Percentiles rank a stretch among this genome's conserved stretches.
phyloP scores from a whole-genome alignment of 352 stramenopile genomes.

The Pythium dissotocum region DNA sequence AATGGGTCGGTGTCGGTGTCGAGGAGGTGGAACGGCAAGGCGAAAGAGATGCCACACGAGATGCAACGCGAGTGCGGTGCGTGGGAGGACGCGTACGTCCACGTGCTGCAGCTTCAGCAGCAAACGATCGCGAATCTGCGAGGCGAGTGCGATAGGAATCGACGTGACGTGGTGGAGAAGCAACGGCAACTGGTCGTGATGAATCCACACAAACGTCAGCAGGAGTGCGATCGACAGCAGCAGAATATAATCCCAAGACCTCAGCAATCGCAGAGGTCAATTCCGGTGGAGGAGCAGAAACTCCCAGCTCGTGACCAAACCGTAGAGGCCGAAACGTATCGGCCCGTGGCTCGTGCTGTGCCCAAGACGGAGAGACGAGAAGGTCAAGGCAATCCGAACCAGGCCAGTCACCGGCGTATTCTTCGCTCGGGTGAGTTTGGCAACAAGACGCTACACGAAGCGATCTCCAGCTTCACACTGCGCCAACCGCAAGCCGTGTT shows the following conservation, averaged over 20 bases:
- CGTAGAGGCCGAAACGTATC: neutral
- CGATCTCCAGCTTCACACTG: slow-evolving; percentile 52
- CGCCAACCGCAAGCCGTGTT: slow-evolving; percentile 24
- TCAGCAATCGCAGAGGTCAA: neutral
- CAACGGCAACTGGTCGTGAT: slow-evolving; percentile 58
- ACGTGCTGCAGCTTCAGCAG: slow-evolving; percentile 75
- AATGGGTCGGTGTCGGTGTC: slow-evolving; percentile 16
- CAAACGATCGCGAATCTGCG: slow-evolving; percentile 67
- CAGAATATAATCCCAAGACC: neutral
- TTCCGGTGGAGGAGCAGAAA: neutral
- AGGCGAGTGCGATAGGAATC: slow-evolving; percentile 52
- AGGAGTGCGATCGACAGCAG: neutral
- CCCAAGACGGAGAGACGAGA: neutral
- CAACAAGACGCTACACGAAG: slow-evolving; percentile 65
- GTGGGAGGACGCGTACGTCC: slow-evolving; percentile 79
- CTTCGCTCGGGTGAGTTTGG: slow-evolving; percentile 61
- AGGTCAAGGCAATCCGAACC: neutral
- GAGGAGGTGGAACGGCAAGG: slow-evolving; percentile 13
- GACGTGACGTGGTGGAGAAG: slow-evolving; percentile 42
- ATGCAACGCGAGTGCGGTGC: slow-evolving; percentile 35
- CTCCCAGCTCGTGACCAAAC: neutral
- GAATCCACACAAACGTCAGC: slow-evolving; percentile 33
- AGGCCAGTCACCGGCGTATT: neutral
- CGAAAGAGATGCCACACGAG: slow-evolving; percentile 27
- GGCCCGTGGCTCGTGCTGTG: neutral